Evolutionary conservation across 768 basidiomycete species (phyloP), one percentile per base, ranked within the genome.

Genomic region (Naematelia aurantialba): DNA sequence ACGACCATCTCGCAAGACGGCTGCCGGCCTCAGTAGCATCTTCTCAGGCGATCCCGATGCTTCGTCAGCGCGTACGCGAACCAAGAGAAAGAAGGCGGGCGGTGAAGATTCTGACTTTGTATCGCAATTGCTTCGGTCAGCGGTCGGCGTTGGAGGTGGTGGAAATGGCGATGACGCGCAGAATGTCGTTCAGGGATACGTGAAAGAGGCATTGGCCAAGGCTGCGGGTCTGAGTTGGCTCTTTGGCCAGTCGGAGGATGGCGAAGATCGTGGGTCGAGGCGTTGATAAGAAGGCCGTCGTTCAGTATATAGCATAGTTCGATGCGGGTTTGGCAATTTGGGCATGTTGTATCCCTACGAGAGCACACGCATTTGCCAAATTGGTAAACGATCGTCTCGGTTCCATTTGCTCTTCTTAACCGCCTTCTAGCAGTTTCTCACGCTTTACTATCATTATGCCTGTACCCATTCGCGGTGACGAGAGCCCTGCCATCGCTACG

Each of bases 21-120:
- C 24, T 22, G 24, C 45, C 12, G 55, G 45, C 17, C 31, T 51
- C 22, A 21, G 27, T 14, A 17, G 2, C 17, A 21, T 50, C 2
- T 55, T 48, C 27, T 53, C 44, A 22, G 26, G 17, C 5, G 30
- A 30, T 22, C 24, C 14, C 22, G 61, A 67, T 55, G 58, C 61
- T 27, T 48, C 63, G 27, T 58, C 60, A 0, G 52, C 61, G 5
- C 39, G 65, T 39, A 66, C 65, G 26, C 51, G 65, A 27, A 56
- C 29, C 39, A 46, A 34, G 13, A 62, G 56, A 19, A 25, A 48
- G 31, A 61, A 58, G 46, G 17, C 29, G 5, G 26, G 12, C 54
- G 24, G 22, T n/a, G 13, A 52, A 29, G 59, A 51, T 31, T 29
- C 55, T n/a, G 70, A 67, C n/a, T 55, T 65, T n/a, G 42, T 66